phyloP scores from a whole-genome alignment of 345 rosid genomes.

The Eucalyptus pauciflora region DNA sequence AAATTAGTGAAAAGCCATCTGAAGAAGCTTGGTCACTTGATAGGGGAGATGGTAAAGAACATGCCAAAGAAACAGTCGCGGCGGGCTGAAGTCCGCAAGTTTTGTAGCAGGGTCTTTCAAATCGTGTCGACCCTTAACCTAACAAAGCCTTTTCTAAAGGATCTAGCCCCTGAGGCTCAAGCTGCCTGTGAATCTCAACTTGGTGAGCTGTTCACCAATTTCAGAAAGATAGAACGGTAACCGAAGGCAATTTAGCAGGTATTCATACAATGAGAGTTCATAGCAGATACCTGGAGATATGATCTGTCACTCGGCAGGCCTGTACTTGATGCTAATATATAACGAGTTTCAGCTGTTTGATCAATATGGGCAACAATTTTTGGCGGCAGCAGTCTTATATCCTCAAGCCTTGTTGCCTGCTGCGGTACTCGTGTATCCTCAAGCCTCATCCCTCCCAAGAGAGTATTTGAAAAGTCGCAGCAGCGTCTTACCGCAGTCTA shows the following conservation, averaged over 20 bases:
- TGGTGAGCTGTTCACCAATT: slow-evolving; percentile 39
- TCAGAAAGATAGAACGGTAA: slow-evolving; percentile 25
- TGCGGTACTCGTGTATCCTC: background rate
- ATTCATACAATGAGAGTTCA: background rate
- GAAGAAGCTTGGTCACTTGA: slow-evolving; percentile 32
- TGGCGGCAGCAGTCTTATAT: background rate
- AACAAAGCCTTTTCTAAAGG: slow-evolving; percentile 47
- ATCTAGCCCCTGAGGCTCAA: slow-evolving; percentile 33
- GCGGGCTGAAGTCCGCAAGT: slow-evolving; percentile 61
- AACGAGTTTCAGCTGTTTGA: background rate
- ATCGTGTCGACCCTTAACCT: slow-evolving; percentile 32
- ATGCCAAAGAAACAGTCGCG: slow-evolving; percentile 65
- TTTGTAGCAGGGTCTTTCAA: slow-evolving; percentile 54
- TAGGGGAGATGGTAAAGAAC: slow-evolving; percentile 41
- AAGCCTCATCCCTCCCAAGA: background rate
- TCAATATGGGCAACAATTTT: background rate
- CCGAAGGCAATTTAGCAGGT: background rate
- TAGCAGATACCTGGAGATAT: background rate
- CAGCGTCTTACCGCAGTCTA: background rate
- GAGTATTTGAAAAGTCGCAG: background rate
- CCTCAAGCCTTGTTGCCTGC: background rate
- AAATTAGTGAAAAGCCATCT: slow-evolving; percentile 38
- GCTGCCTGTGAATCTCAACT: slow-evolving; percentile 61
- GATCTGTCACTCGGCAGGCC: background rate
- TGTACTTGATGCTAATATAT: background rate